phyloP scores from a whole-genome alignment of 192 early-diverging fungal species.

The Coemansia sp. region DNA sequence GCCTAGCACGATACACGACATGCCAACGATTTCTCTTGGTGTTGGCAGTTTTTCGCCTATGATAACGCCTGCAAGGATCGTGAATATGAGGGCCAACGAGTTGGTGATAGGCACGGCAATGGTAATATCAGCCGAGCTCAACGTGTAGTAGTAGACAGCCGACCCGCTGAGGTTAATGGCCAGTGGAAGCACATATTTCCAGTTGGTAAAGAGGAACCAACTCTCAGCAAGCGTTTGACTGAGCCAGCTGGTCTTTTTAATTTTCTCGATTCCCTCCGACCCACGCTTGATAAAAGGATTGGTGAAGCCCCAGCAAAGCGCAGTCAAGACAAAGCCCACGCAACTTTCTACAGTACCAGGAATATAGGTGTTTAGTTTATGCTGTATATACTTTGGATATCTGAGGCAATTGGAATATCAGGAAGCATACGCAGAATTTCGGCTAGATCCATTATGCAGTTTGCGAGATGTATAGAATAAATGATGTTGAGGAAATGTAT shows the following conservation, averaged over 20 bases:
- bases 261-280: conserved; percentile 73
- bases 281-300: conserved; percentile 96
- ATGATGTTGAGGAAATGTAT: background rate
- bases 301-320: conserved; percentile 93
- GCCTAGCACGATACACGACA: conserved; percentile 68
- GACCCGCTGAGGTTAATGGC: conserved; percentile 90
- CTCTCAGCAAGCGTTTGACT: conserved; percentile 64
- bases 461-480: background rate
- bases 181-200: conserved; percentile 89
- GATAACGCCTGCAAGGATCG: conserved; percentile 72
- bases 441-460: background rate
- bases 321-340: conserved; percentile 63
- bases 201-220: conserved; percentile 78
- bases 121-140: conserved; percentile 81
- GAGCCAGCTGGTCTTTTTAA: conserved; percentile 64
- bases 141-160: conserved; percentile 88
- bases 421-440: conserved; percentile 2
- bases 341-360: conserved; percentile 34
- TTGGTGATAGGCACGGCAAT: conserved; percentile 92
- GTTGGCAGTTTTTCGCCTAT: conserved; percentile 78
- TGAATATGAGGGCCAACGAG: conserved; percentile 87
- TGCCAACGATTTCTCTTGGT: conserved; percentile 63
- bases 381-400: background rate
- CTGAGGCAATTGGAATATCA: background rate
- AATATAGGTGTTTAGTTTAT: background rate